Conservation (phyloP, 768 basidiomycete species). For the Collybia mongolica region DNA sequence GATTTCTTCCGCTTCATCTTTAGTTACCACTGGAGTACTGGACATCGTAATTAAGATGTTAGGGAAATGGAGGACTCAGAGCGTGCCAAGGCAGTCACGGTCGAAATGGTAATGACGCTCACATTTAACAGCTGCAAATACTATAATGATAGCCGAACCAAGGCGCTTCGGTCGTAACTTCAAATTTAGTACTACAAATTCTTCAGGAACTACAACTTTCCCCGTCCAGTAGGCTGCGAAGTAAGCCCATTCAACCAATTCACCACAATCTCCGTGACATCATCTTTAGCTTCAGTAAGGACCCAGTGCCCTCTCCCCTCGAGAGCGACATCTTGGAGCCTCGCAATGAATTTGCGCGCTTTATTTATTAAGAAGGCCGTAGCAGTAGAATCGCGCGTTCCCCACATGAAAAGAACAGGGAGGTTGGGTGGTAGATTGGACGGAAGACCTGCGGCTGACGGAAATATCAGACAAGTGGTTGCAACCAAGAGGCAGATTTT, state of each 20-base stretch:
- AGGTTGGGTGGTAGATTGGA: conserved; percentile 42
- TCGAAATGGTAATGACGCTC: not conserved
- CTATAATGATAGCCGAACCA: not conserved
- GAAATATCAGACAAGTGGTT: conserved; percentile 1
- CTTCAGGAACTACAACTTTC: conserved; percentile 15
- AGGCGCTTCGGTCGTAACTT: not conserved
- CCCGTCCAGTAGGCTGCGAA: conserved; percentile 12
- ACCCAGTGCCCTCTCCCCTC: conserved; percentile 69
- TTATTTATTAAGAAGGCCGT: conserved; percentile 38
- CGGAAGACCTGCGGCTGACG: conserved; percentile 41
- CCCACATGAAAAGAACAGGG: conserved; percentile 62
- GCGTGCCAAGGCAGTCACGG: no score
- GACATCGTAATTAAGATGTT: conserved; percentile 8
- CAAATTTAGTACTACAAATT: no score
- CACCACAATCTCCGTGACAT: conserved; percentile 46
- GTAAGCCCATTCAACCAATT: conserved; percentile 43
- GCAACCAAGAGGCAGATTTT: not conserved
- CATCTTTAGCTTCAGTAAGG: conserved; percentile 59
- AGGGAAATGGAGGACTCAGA: no score
- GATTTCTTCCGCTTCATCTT: conserved; percentile 60
- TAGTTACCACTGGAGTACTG: conserved; percentile 21
- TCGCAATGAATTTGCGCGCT: conserved; percentile 47
- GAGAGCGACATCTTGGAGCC: conserved; percentile 49
- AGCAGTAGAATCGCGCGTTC: conserved; percentile 53
- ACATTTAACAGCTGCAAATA: not conserved